These are phyloP conservation scores for Gryganskiella cystojenkinii DNA, from an alignment of 192 early-diverging fungal species.

Conservation along the genomic window DNA sequence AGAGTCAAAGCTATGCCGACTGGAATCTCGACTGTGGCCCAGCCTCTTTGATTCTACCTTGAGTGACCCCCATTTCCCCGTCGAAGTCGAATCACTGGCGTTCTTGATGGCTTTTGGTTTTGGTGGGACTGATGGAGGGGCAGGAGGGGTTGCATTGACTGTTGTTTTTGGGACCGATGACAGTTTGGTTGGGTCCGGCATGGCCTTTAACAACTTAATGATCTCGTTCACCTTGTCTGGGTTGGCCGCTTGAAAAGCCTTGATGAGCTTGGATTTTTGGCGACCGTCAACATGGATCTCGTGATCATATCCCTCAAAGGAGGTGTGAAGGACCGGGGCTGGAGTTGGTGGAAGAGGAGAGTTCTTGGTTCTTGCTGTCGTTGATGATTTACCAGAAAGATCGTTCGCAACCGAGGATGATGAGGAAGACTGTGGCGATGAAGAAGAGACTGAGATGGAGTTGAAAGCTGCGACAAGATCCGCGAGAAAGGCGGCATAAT, in stretches of 20 bases:
- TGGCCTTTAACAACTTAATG: constrained; percentile 36
- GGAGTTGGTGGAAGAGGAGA: background rate
- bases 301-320: constrained; percentile 33
- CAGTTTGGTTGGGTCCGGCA: constrained; percentile 37
- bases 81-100: no score
- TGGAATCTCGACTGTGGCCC: background rate
- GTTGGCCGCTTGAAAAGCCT: constrained; percentile 28
- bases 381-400: no score
- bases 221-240: constrained; percentile 40
- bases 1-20: background rate
- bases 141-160: background rate
- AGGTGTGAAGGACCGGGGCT: constrained; percentile 6
- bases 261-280: constrained; percentile 41
- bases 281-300: constrained; percentile 17
- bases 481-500: constrained; percentile 23
- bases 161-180: no score
- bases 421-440: constrained; percentile 13
- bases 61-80: no score
- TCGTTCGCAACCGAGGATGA: background rate
- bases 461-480: constrained; percentile 39
- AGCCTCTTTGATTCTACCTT: no score
- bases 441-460: constrained; percentile 13
- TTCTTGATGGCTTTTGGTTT: background rate
- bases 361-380: no score
- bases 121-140: background rate